Base-by-base conservation (phyloP, 1,284 basidiomycete genomes). In the Sphagnurus paluster region DNA sequence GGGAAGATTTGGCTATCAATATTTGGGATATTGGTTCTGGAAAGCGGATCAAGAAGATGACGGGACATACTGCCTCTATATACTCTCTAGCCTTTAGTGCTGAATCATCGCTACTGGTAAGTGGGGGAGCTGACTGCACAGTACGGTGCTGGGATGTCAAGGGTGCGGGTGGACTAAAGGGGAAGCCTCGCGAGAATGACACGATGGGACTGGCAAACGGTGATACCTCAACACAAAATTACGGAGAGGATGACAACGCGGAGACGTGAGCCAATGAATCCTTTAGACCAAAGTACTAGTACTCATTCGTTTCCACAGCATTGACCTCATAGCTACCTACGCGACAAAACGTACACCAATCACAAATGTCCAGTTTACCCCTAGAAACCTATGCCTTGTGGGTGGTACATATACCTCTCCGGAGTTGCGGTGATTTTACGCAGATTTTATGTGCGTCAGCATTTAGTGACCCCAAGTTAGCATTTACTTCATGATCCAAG, bases 101-200 rank as follows among this genome's bases (percentile, higher is more conserved):
- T 10, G 96, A 98, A 65, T 94, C 93, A 0, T 85, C 84, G 1
- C 67, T 98, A 48, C 80, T 99, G 23, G 89, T 98, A 2, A 93
- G 90, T 46, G 93, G 93, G 4, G 79, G 87, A 21, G 84, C 92
- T 17, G 97, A 99, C 65, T 93, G 91, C 78, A 97, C 93, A 1
- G 94, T 98, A 9, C 77, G 93, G 19, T 94, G 93, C 51, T 99
- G 97, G 97, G 97, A 99, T 65, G 88, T 98, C 21, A 90, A 91
- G 62, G 70, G 79, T 28, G 70, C 90, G 1, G 93, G 93, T 11
- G 90, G 90, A 0, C 63, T 72, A 16, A 74, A 71, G 40, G 64
- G 56, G 19, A 80, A 84, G 66, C 52, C 70, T 32, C 70, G 72
- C 36, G 82, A 83, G 57, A 81, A 80, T 61, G 82, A 79, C 14